phyloP scores from a whole-genome alignment of 345 rosid species.

The Firmiana major region DNA sequence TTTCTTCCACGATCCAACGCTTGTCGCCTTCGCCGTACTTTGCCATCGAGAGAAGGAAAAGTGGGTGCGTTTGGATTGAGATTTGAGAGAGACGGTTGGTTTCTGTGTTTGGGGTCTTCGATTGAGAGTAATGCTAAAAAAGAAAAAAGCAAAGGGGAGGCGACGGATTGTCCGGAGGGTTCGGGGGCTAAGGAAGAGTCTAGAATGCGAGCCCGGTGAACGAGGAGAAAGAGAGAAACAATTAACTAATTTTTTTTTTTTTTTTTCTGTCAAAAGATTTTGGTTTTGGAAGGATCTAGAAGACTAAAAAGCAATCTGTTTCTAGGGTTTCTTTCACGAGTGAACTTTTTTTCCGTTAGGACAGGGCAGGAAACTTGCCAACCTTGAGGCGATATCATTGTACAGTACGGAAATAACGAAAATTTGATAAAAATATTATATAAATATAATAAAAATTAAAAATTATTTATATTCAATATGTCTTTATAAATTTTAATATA shows the following conservation, averaged over 20 bases:
- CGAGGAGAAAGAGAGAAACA: neutral
- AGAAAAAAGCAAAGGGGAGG: no score
- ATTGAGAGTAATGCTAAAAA: neutral
- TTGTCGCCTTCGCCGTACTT: slow-evolving; percentile 95
- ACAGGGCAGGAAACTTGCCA: no score
- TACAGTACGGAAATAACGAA: no score
- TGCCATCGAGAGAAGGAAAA: slow-evolving; percentile 49
- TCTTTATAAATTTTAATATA: no score
- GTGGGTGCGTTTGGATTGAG: neutral
- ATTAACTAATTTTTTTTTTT: no score
- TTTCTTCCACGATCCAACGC: slow-evolving; percentile 97
- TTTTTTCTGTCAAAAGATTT: no score
- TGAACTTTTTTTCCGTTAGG: no score
- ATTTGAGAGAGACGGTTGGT: neutral
- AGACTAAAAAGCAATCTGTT: neutral
- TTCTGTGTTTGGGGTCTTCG: neutral
- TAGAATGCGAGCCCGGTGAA: neutral
- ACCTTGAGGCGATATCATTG: no score
- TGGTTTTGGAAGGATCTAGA: neutral
- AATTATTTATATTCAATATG: no score
- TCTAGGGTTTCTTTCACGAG: neutral
- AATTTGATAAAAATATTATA: no score
- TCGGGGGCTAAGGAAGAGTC: slow-evolving; percentile 1
- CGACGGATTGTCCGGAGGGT: neutral
- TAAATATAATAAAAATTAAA: no score